Evolutionary conservation across 805 yeast genomes (phyloP), one percentile per base, ranked within the genome.

Genomic region (Barnettozyma botsteinii): DNA sequence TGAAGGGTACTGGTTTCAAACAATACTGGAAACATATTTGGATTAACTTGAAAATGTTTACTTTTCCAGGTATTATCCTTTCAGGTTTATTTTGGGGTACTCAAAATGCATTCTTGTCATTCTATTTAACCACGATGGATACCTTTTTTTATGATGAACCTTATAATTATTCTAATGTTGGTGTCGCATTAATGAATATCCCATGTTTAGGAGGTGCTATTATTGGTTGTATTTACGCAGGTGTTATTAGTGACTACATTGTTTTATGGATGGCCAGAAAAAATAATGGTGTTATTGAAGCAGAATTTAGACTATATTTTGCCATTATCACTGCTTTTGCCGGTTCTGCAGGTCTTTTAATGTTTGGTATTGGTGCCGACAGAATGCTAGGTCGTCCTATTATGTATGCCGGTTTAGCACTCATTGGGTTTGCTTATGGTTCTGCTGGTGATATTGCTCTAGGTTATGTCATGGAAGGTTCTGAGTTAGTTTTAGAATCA

Each of bases 71-170:
- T 2, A 80, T 77, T 12, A 62, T 80, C 51, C 62, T 76, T 19
- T 76, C 84, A 2, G 85, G 86, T 36, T 44, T 79, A n/a, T 75
- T 82, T 47, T 84, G 91, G 91, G 91, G 91, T 33, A 67, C 78
- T 42, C 91, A 83, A 57, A 87, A 81, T 55, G 84, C 87, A 0
- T 79, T 81, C 54, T 67, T 83, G 47, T 76, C 89, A 0, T 83
- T 84, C 51, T 84, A 82, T 58, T 59, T 84, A 46, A 82, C 89
- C 3, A 75, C 85, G 10, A 85, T 81, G 55, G 88, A 82, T 44
- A 79, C 79, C 40, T 65, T 67, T 47, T 83, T 77, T 62, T 76
- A 77, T 38, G 79, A 71, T 41, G 69, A 70, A 0, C 91, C 93
- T 10, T 83, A 75, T 70, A 73, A 73, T 58, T 81, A 80, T 53